A percentile compares a stretch with the other conserved stretches of the same genome.
These are phyloP conservation scores for Oryza meyeriana DNA, from an alignment of 176 grass and related monocot species.

Conservation along the genomic window DNA sequence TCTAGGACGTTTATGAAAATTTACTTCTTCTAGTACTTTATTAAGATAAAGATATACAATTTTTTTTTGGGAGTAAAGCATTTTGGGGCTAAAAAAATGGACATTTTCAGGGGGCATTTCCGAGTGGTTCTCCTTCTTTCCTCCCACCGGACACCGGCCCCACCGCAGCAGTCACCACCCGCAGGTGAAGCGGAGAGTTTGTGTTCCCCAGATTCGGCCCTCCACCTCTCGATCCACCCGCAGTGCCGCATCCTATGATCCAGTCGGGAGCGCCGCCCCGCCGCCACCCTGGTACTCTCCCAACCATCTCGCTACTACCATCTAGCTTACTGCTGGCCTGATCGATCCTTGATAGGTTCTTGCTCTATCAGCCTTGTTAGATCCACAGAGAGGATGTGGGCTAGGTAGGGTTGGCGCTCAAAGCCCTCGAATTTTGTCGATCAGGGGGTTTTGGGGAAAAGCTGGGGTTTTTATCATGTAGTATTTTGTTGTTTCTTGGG, in stretches of 20 bases:
- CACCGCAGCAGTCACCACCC: neutral
- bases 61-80: no score
- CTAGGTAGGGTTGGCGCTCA: neutral
- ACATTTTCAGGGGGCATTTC: no score
- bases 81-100: no score
- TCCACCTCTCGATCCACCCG: neutral
- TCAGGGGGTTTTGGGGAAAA: neutral
- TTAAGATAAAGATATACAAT: no score
- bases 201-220: slow-evolving; percentile 12
- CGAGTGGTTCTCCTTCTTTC: no score
- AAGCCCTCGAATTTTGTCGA: neutral
- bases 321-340: neutral
- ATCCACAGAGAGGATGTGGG: neutral
- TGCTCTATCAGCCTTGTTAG: neutral
- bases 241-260: neutral
- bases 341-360: neutral
- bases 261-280: neutral
- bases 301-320: neutral
- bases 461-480: neutral
- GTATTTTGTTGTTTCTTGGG: neutral
- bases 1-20: no score
- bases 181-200: slow-evolving; percentile 13
- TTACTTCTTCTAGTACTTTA: no score
- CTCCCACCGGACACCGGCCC: no score
- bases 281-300: slow-evolving; percentile 7